Base-by-base conservation (phyloP, 75 land plant species). In the Selaginella moellendorffii region DNA sequence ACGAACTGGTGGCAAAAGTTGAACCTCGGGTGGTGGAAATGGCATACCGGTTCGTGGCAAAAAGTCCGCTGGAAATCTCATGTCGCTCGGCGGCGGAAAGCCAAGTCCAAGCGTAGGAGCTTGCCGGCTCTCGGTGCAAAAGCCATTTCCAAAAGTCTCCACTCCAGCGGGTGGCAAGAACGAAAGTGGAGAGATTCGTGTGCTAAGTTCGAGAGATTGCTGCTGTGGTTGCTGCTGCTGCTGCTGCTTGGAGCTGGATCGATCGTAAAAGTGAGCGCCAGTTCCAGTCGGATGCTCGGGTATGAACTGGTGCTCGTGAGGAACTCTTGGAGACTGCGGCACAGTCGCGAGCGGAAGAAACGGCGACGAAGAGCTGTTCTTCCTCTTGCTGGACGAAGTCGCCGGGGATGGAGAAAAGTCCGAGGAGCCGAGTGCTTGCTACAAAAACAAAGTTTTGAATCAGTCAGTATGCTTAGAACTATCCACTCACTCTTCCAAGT, bases 301-400 rank as follows among this genome's bases (percentile, higher is more conserved):
- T 21, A 80, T 73, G 65, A 82, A 87, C 69, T 79, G 90, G 65
- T 77, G 77, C 30, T 87, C 97, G 46, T 74, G 81, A 27, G 71
- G 74, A 51, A 63, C 76, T 63, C 79, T 77, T 36, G 77, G 1
- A 23, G 64, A 36, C 14, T 5, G 10, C 14, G 46, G 46, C 14
- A 36, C 14, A 14, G 46, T 5, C 5, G 46, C 46, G 46, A 5
- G 5, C 10, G 46, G 5, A 5, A 36, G 14, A 14, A 36, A 36
- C 14, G 46, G 10, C 14, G 46, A 5, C 14, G 46, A 5, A n/a
- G n/a, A n/a, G n/a, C n/a, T n/a, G n/a, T n/a, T n/a, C 14, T 36
- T 36, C 46, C 46, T 36, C 46, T 36, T 36, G 46, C 46, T 36
- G 14, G 46, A 36, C 14, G 46, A 36, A 5, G 46, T 36, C 46